These are phyloP conservation scores for Pneumocystis jirovecii DNA, from an alignment of 1,139 yeast genomes.

Conservation along the genomic window DNA sequence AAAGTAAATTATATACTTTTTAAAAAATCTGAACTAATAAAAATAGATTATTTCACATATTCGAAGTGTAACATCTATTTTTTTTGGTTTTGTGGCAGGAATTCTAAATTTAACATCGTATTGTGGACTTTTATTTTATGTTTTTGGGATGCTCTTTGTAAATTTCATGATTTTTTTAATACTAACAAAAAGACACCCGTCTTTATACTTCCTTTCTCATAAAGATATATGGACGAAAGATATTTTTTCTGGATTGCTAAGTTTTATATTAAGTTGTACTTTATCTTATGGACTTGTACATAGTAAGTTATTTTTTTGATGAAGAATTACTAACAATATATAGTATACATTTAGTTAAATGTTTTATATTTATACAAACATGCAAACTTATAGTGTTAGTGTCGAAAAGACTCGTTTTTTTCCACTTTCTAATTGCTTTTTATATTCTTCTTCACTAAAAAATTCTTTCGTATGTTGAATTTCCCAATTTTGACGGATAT, in stretches of 20 bases:
- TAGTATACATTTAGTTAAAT: neutral
- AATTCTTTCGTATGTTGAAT: conserved; percentile 58
- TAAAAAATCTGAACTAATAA: neutral
- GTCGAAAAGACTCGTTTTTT: conserved; percentile 50
- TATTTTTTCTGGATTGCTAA: conserved; percentile 12
- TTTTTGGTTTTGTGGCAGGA: conserved; percentile 14
- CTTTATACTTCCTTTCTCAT: neutral
- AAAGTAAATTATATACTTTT: neutral
- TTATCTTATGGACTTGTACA: conserved; percentile 14
- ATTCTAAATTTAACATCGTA: conserved; percentile 14
- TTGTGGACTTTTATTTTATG: conserved; percentile 13
- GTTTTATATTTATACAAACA: neutral
- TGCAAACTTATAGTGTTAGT: conserved; percentile 8
- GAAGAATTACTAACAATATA: neutral
- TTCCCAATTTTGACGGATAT: conserved; percentile 65
- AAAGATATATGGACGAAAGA: conserved; percentile 12
- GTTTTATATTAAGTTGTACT: conserved; percentile 14
- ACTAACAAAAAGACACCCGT: conserved; percentile 10
- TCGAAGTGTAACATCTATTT: conserved; percentile 13
- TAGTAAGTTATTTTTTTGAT: conserved; percentile 6
- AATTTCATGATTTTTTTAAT: conserved; percentile 9
- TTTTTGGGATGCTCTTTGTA: conserved; percentile 11
- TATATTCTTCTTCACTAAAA: conserved; percentile 52
- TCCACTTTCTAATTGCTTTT: conserved; percentile 36
- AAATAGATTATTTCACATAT: conserved; percentile 12